These are phyloP conservation scores for Globisporangium carolinianum DNA, from an alignment of 352 stramenopile genomes.

Conservation along the genomic window DNA sequence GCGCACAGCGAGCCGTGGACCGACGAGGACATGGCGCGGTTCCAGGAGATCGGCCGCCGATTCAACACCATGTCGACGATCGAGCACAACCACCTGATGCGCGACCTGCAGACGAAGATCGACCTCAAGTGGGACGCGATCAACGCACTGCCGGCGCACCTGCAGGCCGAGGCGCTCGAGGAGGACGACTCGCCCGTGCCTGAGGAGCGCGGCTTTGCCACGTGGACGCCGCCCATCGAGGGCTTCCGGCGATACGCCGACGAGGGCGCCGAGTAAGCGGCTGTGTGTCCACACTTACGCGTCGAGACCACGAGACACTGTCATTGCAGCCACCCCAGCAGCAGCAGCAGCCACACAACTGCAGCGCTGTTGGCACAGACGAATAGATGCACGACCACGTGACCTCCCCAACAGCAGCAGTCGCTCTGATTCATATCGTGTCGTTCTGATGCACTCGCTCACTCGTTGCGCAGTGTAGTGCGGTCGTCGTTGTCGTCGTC, in stretches of 20 bases:
- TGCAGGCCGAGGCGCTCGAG: constrained; percentile 77
- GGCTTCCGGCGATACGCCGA: constrained; percentile 81
- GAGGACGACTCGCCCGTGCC: constrained; percentile 53
- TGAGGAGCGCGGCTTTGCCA: constrained; percentile 67
- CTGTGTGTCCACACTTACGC: too few species aligned
- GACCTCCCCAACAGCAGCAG: too few species aligned
- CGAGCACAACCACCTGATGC: constrained; percentile 85
- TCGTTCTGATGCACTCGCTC: too few species aligned
- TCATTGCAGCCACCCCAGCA: neutral
- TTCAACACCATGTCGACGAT: constrained; percentile 80
- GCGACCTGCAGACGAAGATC: constrained; percentile 88
- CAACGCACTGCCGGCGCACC: constrained; percentile 70
- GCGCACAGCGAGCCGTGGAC: constrained; percentile 58
- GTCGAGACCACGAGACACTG: too few species aligned
- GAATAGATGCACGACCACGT: neutral
- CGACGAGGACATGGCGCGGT: constrained; percentile 69
- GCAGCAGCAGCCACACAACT: neutral
- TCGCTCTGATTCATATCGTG: too few species aligned
- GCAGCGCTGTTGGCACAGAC: constrained; percentile 6
- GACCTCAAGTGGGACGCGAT: constrained; percentile 89
- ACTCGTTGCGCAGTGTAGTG: neutral
- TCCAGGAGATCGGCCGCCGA: constrained; percentile 73
- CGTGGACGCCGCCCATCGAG: constrained; percentile 83
- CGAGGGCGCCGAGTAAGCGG: constrained; percentile 33
- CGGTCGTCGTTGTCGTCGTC: neutral